Evolutionary conservation across 2,329 filamentous ascomycete genomes (phyloP).

Genomic region (Mycocentrospora acerina): DNA sequence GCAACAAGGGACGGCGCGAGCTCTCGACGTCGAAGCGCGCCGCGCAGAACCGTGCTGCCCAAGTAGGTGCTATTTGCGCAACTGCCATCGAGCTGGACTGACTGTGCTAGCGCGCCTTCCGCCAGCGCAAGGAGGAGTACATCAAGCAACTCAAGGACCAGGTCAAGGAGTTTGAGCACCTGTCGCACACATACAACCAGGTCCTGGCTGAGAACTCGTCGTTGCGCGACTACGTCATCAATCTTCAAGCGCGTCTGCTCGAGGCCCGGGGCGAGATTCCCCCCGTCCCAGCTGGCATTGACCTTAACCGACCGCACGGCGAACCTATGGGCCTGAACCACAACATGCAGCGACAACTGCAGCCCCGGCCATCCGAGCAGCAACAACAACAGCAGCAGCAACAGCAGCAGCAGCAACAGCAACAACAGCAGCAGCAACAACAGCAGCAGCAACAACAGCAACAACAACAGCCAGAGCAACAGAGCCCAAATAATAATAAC

Average conservation of each 20-base stretch:
- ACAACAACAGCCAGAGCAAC: constrained; percentile 24
- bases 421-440: constrained; percentile 22
- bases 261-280: constrained; percentile 83
- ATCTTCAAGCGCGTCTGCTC: constrained; percentile 81
- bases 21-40: constrained; percentile 94
- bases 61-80: constrained; percentile 59
- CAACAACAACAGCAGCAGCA: constrained; percentile 22
- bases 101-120: constrained; percentile 77
- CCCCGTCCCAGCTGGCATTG: constrained; percentile 77
- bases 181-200: constrained; percentile 77
- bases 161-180: constrained; percentile 74
- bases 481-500: constrained; percentile 26
- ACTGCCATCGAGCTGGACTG: constrained; percentile 17
- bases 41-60: constrained; percentile 92
- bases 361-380: constrained; percentile 10
- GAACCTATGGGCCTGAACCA: constrained; percentile 27
- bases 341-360: constrained; percentile 4
- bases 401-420: constrained; percentile 17
- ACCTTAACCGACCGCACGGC: constrained; percentile 60
- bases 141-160: constrained; percentile 97
- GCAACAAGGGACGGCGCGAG: constrained; percentile 73
- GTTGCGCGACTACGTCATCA: constrained; percentile 88
- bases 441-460: constrained; percentile 17
- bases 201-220: constrained; percentile 87
- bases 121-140: constrained; percentile 95